Base-by-base conservation (phyloP, 2,329 filamentous ascomycete genomes). In the Aureobasidium sp. region DNA sequence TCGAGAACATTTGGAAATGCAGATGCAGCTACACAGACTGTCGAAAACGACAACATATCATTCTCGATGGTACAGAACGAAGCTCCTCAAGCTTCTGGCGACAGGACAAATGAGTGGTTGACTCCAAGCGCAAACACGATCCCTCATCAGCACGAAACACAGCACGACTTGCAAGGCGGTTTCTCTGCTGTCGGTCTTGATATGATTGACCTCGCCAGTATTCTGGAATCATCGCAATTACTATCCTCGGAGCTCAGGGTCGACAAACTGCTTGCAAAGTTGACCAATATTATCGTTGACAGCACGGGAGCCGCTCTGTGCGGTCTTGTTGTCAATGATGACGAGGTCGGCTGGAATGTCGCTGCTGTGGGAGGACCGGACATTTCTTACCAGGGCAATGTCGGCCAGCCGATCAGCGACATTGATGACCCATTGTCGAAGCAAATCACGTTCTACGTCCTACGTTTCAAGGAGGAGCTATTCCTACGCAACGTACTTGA, bases 171-270 rank as follows among this genome's bases (percentile, higher is more conserved):
- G 22, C 82, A 82, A 2, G 83, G 78, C 39, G 85, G 86, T 12
- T 78, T 91, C 63, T 87, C 88, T 44, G 85, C 88, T 31, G 75
- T 77, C 0, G 79, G 78, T 4, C 80, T 93, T 59, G 89, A 93
- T 74, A 91, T 93, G 86, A 86, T 93, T 69, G 89, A 92, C 72
- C 74, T 92, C 64, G 86, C 89, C 45, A 87, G 87, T 27, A 92
- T 93, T 63, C 78, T 93, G 15, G 85, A 89, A 67, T 90, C 87
- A 2, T 91, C 87, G 11, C 89, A 91, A 70, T 83, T 92, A 47
- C 86, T 93, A 47, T 92, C 89, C 5, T 91, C 88, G 17, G 87
- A 91, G 56, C 75, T 93, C 12, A 83, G 88, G 66, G 83, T 92
- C 14, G 88, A 92, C 65, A 83, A 87, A 67, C 79, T 93, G 4